Percentiles rank a stretch among this genome's conserved stretches.
Evolutionary conservation across 495 filamentous ascomycete genomes (phyloP).

Genomic region (Parathielavia appendiculata): DNA sequence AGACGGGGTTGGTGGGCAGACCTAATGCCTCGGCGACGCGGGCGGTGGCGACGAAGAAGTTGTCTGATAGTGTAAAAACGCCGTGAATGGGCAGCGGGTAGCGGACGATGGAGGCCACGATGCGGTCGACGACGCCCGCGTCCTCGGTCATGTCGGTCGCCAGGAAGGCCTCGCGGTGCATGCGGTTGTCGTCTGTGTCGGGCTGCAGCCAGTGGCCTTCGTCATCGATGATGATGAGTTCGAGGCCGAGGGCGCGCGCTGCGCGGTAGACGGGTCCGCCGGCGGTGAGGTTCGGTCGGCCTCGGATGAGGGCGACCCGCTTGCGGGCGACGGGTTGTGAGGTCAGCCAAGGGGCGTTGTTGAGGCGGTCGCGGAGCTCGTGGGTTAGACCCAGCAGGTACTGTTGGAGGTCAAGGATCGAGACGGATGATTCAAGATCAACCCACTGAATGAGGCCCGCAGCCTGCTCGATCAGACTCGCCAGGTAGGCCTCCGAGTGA

Average conservation of each 20-base stretch:
- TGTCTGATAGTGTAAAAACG: constrained; percentile 38
- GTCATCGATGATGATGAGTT: constrained; percentile 44
- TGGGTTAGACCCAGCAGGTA: constrained; percentile 13
- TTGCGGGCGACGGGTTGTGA: constrained; percentile 24
- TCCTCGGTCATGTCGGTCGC: constrained; percentile 33
- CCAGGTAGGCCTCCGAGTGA: constrained; percentile 13
- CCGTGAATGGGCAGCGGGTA: constrained; percentile 38
- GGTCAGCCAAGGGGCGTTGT: constrained; percentile 28
- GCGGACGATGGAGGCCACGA: constrained; percentile 27
- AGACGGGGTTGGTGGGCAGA: constrained; percentile 30
- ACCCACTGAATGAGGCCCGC: constrained; percentile 28
- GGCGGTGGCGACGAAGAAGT: constrained; percentile 37
- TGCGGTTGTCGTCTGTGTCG: constrained; percentile 26
- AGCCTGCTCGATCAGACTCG: constrained; percentile 18
- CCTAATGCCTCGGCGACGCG: constrained; percentile 30
- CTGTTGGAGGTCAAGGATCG: constrained; percentile 15
- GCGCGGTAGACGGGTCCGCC: constrained; percentile 36
- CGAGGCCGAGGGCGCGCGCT: constrained; percentile 40
- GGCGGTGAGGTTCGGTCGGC: constrained; percentile 36
- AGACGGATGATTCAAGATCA: constrained; percentile 11
- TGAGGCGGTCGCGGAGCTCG: constrained; percentile 23
- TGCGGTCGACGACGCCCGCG: constrained; percentile 28
- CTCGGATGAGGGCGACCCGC: constrained; percentile 35
- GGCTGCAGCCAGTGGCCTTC: constrained; percentile 45
- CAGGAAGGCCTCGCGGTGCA: constrained; percentile 37